Conservation (phyloP, 768 basidiomycete species). For the Cubamyces lactineus region DNA sequence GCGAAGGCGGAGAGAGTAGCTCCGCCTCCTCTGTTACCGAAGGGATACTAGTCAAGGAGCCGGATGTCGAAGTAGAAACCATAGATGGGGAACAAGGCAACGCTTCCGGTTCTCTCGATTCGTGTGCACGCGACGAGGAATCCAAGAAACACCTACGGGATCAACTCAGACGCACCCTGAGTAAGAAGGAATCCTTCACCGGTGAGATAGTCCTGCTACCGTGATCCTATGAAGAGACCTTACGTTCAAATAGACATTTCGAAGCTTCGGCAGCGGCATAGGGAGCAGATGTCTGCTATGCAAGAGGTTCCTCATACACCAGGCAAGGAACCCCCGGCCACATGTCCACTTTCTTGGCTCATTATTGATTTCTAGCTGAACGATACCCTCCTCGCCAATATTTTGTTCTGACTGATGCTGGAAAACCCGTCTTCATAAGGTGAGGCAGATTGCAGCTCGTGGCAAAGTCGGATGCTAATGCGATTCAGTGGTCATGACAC, state of each 20-base stretch:
- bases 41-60: slow-evolving; percentile 72
- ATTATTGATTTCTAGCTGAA: slow-evolving; percentile 12
- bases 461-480: neutral
- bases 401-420: slow-evolving; percentile 92
- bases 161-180: slow-evolving; percentile 70
- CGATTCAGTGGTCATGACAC: slow-evolving; percentile 53
- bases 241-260: slow-evolving; percentile 1
- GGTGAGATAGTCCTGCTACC: slow-evolving; percentile 41
- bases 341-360: too few species aligned
- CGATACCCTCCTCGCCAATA: slow-evolving; percentile 53
- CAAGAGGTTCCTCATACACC: slow-evolving; percentile 45
- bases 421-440: slow-evolving; percentile 97
- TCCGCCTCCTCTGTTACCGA: slow-evolving; percentile 72
- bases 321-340: slow-evolving; percentile 32
- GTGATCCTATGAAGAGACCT: neutral
- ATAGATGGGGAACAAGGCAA: slow-evolving; percentile 56
- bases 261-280: slow-evolving; percentile 10
- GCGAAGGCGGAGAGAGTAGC: slow-evolving; percentile 22
- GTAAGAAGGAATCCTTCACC: slow-evolving; percentile 49
- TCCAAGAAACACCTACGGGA: slow-evolving; percentile 70
- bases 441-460: slow-evolving; percentile 35
- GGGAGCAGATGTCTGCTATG: slow-evolving; percentile 30
- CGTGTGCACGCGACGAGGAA: slow-evolving; percentile 51
- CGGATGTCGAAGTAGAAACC: slow-evolving; percentile 62
- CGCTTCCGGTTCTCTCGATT: slow-evolving; percentile 49